Percentiles rank a stretch among this genome's conserved stretches.
Evolutionary conservation across 2,329 filamentous ascomycete genomes (phyloP).

Genomic region (Diaporthe velutina): DNA sequence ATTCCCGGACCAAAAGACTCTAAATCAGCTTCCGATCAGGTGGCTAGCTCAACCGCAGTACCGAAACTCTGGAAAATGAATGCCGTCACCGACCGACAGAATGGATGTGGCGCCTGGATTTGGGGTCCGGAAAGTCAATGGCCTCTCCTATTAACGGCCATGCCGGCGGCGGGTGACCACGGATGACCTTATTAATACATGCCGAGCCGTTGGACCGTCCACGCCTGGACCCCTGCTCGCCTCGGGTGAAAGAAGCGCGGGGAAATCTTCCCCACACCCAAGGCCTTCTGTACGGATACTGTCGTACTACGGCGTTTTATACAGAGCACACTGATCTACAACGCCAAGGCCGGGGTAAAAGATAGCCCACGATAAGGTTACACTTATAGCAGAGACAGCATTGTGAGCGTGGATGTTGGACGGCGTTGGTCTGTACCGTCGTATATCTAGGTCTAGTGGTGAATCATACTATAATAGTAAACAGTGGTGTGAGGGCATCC

Average conservation of each 20-base stretch:
- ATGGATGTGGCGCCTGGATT: constrained; percentile 20
- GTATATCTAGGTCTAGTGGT: not conserved
- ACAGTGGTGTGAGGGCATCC: not conserved
- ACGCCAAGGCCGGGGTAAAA: constrained; percentile 12
- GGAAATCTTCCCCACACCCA: constrained; percentile 22
- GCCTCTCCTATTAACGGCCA: constrained; percentile 16
- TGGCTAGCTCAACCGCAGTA: constrained; percentile 18
- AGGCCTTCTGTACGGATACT: not conserved
- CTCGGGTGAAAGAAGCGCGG: constrained; percentile 27
- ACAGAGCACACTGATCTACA: constrained; percentile 14
- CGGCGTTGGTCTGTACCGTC: not conserved
- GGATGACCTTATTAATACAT: constrained; percentile 37
- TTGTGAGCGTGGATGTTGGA: not conserved
- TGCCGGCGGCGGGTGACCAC: constrained; percentile 4
- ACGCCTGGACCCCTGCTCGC: not conserved
- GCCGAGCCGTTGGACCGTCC: constrained; percentile 38
- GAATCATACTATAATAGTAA: not conserved
- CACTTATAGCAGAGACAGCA: not conserved
- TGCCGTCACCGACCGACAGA: constrained; percentile 32
- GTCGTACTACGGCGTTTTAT: not conserved
- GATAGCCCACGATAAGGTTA: constrained; percentile 26
- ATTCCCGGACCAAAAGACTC: not conserved
- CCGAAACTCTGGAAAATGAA: constrained; percentile 28
- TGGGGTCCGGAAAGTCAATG: constrained; percentile 23
- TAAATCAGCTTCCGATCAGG: not conserved